These are phyloP conservation scores for Meyerozyma smithsonii DNA, from an alignment of 1,139 yeast species.

Conservation along the genomic window DNA sequence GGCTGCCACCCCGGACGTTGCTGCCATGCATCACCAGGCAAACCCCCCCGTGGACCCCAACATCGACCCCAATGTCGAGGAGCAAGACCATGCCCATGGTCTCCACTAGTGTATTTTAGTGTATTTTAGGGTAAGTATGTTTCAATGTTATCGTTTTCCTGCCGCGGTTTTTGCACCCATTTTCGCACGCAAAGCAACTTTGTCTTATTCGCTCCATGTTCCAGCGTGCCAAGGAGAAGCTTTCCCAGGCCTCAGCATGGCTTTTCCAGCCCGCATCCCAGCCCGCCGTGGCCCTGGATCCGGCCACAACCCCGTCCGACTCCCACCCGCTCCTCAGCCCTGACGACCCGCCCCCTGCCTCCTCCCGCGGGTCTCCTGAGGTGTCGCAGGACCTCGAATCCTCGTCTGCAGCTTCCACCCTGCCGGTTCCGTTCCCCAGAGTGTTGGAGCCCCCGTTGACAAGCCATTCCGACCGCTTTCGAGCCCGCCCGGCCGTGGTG, in stretches of 20 bases:
- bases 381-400: neutral
- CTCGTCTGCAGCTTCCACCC: neutral
- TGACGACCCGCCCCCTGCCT: neutral
- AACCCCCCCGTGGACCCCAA: constrained; percentile 36
- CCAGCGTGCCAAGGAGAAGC: neutral
- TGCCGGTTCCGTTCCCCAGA: neutral
- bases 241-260: neutral
- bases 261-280: no score
- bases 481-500: neutral
- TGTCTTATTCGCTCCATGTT: neutral
- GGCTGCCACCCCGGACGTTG: constrained; percentile 29
- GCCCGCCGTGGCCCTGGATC: no score
- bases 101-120: constrained; percentile 3
- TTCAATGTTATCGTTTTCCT: neutral
- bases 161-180: constrained; percentile 3
- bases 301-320: neutral
- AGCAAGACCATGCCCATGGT: constrained; percentile 38
- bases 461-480: neutral
- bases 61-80: constrained; percentile 44
- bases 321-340: neutral
- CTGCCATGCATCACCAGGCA: constrained; percentile 16
- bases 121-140: constrained; percentile 2
- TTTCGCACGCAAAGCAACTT: neutral
- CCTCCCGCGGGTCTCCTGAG: neutral
- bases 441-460: neutral